A percentile compares a stretch with the other conserved stretches of the same genome.
These are phyloP conservation scores for Lolium rigidum DNA, from an alignment of 176 grass and related monocot genomes.

Conservation along the genomic window DNA sequence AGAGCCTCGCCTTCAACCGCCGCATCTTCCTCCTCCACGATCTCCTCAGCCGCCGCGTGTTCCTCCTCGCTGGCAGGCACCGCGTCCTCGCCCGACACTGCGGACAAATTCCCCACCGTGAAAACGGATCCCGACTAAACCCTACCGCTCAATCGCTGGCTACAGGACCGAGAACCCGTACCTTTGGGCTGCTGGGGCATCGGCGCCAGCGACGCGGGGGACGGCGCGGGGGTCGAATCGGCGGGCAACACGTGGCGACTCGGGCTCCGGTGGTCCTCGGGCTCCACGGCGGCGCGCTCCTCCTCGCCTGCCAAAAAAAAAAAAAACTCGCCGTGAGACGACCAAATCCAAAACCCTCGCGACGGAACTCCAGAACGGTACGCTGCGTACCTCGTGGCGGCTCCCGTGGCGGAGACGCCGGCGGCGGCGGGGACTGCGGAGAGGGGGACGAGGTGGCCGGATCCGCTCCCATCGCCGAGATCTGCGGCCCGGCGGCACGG, in stretches of 20 bases:
- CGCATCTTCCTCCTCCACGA: neutral
- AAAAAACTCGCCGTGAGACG: conserved; percentile 1
- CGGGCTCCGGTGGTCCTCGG: conserved; percentile 17
- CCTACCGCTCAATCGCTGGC: neutral
- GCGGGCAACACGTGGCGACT: neutral
- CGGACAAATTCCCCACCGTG: conserved; percentile 2
- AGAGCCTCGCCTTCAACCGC: conserved; percentile 11
- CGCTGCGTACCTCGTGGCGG: conserved; percentile 40
- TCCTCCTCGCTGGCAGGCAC: neutral
- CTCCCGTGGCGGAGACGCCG: neutral
- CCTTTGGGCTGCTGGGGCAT: conserved; percentile 17
- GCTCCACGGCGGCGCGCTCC: neutral
- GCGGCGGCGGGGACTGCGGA: neutral
- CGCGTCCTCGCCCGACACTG: conserved; percentile 35
- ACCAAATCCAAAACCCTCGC: neutral
- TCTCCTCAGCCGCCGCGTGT: neutral
- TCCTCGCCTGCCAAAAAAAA: conserved; percentile 21
- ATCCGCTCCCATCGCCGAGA: conserved; percentile 48
- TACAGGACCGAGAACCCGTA: neutral
- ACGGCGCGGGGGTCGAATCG: neutral
- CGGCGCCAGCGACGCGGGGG: neutral
- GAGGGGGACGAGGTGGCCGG: conserved; percentile 2
- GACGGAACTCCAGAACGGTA: neutral
- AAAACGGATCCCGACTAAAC: conserved; percentile 21
- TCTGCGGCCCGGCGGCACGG: neutral